Evolutionary conservation across 1,139 yeast genomes (phyloP), one percentile per base, ranked within the genome.

Genomic region (Kodamaea alishanica): DNA sequence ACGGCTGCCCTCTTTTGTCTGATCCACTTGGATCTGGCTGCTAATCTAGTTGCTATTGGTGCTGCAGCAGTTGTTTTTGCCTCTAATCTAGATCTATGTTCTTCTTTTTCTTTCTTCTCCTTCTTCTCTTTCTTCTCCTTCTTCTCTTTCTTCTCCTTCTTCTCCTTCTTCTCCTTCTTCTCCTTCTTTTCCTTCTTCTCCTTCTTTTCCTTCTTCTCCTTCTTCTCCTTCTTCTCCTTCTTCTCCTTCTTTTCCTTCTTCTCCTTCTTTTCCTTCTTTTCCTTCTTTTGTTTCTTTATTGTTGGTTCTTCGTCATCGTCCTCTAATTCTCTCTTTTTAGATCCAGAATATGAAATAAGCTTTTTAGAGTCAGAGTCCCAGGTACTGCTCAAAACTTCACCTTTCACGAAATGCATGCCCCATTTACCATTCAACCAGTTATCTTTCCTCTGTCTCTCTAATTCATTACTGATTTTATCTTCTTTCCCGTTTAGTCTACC

Each of bases 1-100:
- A 90, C 89, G 1, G 97, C 89, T 6, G 95, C 95, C 52, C 92
- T 75, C 58, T 90, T 90, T 56, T 88, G 95, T 47, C 75, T 82
- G 42, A 90, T 89, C 82, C 88, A 89, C 57, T 79, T 81, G 11
- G 95, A 82, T 55, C 97, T 75, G 2, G 84, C 85, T 0, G 95
- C 84, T 37, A 84, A 65, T 55, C 95, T 74, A 2, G 88, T 79
- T 5, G 81, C 65, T 6, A 80, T 67, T 39, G 51, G 60, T 38
- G 49, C 56, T 28, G 58, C 26, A 36, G 34, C 38, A 28, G 44
- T 35, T 5, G 39, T 28, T 28, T 31, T 42, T n/a, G 44, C 40
- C 5, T 26, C 26, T 20, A 37, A 38, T 6, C 31, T 24, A 10
- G 28, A 23, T 27, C 22, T 32, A 36, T 30, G 39, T 32, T 29